Evolutionary conservation across 2,329 filamentous ascomycete species (phyloP).

Genomic region (Colletotrichum salicis): DNA sequence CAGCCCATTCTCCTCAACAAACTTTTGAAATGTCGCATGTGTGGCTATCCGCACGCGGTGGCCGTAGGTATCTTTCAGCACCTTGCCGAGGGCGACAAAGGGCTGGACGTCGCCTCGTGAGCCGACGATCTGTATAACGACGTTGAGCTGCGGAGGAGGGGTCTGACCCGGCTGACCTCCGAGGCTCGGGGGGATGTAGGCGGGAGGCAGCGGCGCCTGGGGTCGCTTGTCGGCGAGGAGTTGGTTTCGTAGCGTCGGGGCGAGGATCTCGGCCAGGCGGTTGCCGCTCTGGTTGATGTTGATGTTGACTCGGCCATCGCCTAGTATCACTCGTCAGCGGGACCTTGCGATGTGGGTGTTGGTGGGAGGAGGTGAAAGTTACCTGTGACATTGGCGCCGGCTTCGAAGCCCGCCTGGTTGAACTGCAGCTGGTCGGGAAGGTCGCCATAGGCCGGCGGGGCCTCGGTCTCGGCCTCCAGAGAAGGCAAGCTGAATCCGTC

Average conservation of each 20-base stretch:
- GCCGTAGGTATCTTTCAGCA: constrained; percentile 71
- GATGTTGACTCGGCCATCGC: constrained; percentile 82
- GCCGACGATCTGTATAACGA: constrained; percentile 81
- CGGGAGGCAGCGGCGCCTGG: constrained; percentile 65
- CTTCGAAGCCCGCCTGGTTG: constrained; percentile 71
- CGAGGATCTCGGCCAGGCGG: constrained; percentile 73
- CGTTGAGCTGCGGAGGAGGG: constrained; percentile 69
- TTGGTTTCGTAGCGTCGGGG: constrained; percentile 70
- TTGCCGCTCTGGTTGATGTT: constrained; percentile 78
- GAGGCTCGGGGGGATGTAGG: constrained; percentile 79
- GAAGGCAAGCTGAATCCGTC: constrained; percentile 55
- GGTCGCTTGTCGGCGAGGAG: constrained; percentile 57
- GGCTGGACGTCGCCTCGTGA: constrained; percentile 81
- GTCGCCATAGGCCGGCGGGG: constrained; percentile 70
- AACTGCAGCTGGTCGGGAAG: constrained; percentile 66
- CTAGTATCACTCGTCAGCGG: constrained; percentile 48
- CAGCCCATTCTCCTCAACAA: constrained; percentile 76
- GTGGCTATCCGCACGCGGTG: constrained; percentile 81
- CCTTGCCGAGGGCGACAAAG: constrained; percentile 76
- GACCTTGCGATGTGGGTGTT: constrained; percentile 31
- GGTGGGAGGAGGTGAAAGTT: constrained; percentile 9
- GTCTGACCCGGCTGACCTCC: constrained; percentile 70
- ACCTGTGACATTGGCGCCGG: constrained; percentile 69
- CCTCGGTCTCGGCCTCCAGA: constrained; percentile 53
- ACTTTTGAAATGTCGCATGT: constrained; percentile 73